phyloP scores from a whole-genome alignment of 768 basidiomycete species.

The Naganishia randhawae region DNA sequence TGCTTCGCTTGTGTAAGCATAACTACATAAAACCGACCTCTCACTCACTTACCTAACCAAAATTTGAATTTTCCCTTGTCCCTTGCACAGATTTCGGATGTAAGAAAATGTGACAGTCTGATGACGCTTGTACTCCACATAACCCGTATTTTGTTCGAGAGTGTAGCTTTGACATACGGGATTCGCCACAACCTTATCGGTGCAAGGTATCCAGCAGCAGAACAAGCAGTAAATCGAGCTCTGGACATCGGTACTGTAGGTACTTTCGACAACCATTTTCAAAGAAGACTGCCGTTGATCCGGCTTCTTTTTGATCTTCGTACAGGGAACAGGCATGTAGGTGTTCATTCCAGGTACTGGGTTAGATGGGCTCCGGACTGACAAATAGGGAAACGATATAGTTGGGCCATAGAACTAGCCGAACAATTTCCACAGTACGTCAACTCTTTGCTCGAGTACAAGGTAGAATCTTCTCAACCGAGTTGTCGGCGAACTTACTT shows the following conservation, averaged over 20 bases:
- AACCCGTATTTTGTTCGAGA: neutral
- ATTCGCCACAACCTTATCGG: neutral
- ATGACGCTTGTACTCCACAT: too few species aligned
- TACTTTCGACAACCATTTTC: neutral
- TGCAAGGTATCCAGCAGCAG: neutral
- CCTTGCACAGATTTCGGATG: conserved; percentile 16
- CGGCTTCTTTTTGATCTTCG: too few species aligned
- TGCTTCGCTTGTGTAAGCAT: conserved; percentile 5
- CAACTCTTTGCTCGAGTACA: too few species aligned
- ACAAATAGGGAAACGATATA: neutral
- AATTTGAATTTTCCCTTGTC: neutral
- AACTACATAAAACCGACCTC: neutral
- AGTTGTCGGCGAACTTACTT: neutral
- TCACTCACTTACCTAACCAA: neutral
- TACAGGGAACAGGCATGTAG: conserved; percentile 11
- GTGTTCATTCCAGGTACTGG: neutral
- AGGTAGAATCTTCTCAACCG: neutral
- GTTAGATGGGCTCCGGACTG: neutral
- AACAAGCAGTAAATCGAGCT: too few species aligned
- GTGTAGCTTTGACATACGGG: conserved; percentile 1
- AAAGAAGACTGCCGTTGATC: too few species aligned
- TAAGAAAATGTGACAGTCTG: neutral
- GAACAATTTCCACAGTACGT: conserved; percentile 8
- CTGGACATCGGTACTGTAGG: conserved; percentile 15
- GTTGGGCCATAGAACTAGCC: conserved; percentile 18